Evolutionary conservation across 495 filamentous ascomycete species (phyloP), one percentile per base, ranked within the genome.

Genomic region (Talaromyces adpressus): DNA sequence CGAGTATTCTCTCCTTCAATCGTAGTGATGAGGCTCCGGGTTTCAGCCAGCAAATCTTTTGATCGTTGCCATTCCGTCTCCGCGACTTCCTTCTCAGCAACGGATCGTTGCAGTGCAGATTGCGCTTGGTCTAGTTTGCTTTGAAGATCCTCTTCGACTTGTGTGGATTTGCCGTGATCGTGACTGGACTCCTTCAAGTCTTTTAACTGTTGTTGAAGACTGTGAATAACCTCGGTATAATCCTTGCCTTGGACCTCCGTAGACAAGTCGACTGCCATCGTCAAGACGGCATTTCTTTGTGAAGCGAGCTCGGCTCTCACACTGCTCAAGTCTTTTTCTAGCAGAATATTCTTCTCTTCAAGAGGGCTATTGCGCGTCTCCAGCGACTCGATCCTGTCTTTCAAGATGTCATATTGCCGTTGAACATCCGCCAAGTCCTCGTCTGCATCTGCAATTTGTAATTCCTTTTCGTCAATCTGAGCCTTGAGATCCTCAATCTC

Each of bases 1-100:
- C 72, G 73, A 7, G 72, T 72, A 62, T 82, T 82, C 62, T 84
- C 81, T 4, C 70, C 64, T 66, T 81, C 79, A 16, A 81, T 75
- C 22, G 77, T 76, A 56, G 78, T 73, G 39, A 81, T 70, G 8
- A 80, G 71, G 18, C 71, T 65, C 25, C 80, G 76, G 0, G 76
- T 67, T 70, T 82, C 81, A 23, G 71, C 61, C 12, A 76, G 66
- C 59, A 80, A 77, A 16, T 78, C 72, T 32, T 72, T 69, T 1
- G 75, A 73, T 6, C 68, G 71, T 14, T 64, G 64, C 14, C 70
- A 63, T 68, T 81, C 77, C 11, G 66, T 57, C 23, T 78, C 75
- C 14, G 72, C 66, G 0, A 74, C 65, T 49, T 75, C 70, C 29
- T 73, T 73, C 4, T 71, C 58, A 1, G 69, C 66, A 1, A 45